Base-by-base conservation (phyloP, 345 rosid species). In the Garcia nutans region DNA sequence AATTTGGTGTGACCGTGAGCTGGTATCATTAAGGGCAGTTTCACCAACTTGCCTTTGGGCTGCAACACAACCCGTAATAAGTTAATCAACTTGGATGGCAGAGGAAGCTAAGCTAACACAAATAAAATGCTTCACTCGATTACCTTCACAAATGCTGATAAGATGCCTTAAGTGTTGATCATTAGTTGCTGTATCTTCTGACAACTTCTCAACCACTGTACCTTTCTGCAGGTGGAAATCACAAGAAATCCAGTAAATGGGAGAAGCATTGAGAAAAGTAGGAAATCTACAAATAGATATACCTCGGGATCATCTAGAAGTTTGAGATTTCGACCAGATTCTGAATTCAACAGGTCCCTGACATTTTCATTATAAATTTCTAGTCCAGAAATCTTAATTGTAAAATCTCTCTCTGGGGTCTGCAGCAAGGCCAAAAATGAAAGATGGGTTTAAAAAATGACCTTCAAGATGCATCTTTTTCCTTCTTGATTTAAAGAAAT, bases 1-100 rank as follows among this genome's bases (percentile, higher is more conserved):
- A 49, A 96, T 96, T 82, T 93, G 98, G 86, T 96, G 99, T 70
- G 99, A 96, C 81, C 99, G 83, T 13, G 99, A 96, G 76, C 99
- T 96, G 22, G 92, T 89, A 82, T 96, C 98, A 82, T 96, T 96
- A 80, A 96, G 86, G 73, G 97, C 97, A 69, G 99, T 96, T 87
- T 96, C 98, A 71, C 99, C 99, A 84, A 93, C 99, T 91, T 93
- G 98, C 78, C 99, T 91, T 89, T 96, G 99, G 76, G 99, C 99
- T 96, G 74, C 76, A 77, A 71, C 50, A 78, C 31, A 67, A 59
- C 41, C 8, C 79, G 61, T 74, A 47, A 42, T 73, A 26, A 78
- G 11, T 79, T 80, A 79, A 69, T 74, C 68, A 77, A 67, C 41
- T n/a, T 17, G 45, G 23, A 41, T 12, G 33, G 9, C 28, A 60